Conservation (phyloP, 768 basidiomycete species). For the Auriscalpium orientale region DNA sequence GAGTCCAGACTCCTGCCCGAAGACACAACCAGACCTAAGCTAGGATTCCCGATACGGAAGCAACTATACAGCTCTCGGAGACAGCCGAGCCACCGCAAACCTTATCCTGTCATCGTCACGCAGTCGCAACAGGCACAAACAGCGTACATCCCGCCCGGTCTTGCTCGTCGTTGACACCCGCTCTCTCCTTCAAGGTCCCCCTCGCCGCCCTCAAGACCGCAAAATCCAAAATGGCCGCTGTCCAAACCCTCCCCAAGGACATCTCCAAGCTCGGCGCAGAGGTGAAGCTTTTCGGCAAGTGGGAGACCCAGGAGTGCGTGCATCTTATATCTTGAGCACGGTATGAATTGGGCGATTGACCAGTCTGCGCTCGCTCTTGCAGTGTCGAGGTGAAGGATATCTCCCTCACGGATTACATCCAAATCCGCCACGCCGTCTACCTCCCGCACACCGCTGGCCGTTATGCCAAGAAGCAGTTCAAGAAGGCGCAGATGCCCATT, state of each 20-base stretch:
- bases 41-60: background rate
- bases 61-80: conserved; percentile 2
- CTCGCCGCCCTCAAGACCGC: conserved; percentile 1
- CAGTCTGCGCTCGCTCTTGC: background rate
- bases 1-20: too few relatives aligned
- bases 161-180: conserved; percentile 3
- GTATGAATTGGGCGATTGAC: background rate
- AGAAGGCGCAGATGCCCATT: conserved; percentile 99
- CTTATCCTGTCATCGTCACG: background rate
- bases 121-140: background rate
- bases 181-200: background rate
- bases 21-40: too few relatives aligned
- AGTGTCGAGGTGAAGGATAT: conserved; percentile 99
- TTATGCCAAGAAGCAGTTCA: conserved; percentile 99
- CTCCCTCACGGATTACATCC: conserved; percentile 98
- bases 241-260: conserved; percentile 73
- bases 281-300: conserved; percentile 97
- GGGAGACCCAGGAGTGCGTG: conserved; percentile 95
- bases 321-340: background rate
- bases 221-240: conserved; percentile 49
- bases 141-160: background rate
- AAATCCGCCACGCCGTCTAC: conserved; percentile 96
- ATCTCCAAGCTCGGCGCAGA: conserved; percentile 76
- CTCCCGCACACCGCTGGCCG: conserved; percentile 98
- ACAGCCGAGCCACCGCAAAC: background rate